Base-by-base conservation (phyloP, 2,329 filamentous ascomycete genomes). In the Aspergillus caelatus region DNA sequence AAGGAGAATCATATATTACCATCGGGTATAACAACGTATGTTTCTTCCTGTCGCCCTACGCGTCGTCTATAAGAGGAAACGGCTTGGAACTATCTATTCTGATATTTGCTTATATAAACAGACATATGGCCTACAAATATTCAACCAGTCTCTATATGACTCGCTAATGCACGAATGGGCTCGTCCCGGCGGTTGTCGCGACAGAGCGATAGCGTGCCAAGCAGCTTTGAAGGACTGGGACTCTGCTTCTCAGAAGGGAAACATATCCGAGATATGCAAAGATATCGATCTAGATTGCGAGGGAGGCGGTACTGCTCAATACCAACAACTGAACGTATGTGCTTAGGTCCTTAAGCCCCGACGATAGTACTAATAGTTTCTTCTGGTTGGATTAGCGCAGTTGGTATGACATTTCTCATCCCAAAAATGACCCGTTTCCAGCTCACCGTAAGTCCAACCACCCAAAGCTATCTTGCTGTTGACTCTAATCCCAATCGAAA, bases 351-450 rank as follows among this genome's bases (percentile, higher is more conserved):
- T 11, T 78, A 81, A 7, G 6, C 26, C 2, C 0, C 10, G 19
- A 36, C 5, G 4, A 36, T 16, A 16, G 12, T 7, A 16, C 50
- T 54, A 36, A 54, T 9, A 12, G 0, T 50, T 12, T 3, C 0
- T 28, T 30, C 4, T 3, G 2, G 23, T 2, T 26, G 3, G 3
- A 23, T 28, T 28, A 54, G 52, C 16, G 28, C 32, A 84, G 85
- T 57, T 84, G 84, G 74, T 89, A 87, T 72, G 86, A 90, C 64
- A 81, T 89, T 36, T 82, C 83, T 0, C 83, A 85, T 9, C 74
- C 80, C 5, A 69, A 79, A 19, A 79, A 79, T 0, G 85, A 86
- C 61, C 82, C 85, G 0, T 87, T 85, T 62, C 85, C 85, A 0
- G 75, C 80, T 14, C 52, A 34, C 9, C 32, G 52, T 54, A 54